Evolutionary conservation across 768 basidiomycete genomes (phyloP), one percentile per base, ranked within the genome.

Genomic region (Mrakia gelida): DNA sequence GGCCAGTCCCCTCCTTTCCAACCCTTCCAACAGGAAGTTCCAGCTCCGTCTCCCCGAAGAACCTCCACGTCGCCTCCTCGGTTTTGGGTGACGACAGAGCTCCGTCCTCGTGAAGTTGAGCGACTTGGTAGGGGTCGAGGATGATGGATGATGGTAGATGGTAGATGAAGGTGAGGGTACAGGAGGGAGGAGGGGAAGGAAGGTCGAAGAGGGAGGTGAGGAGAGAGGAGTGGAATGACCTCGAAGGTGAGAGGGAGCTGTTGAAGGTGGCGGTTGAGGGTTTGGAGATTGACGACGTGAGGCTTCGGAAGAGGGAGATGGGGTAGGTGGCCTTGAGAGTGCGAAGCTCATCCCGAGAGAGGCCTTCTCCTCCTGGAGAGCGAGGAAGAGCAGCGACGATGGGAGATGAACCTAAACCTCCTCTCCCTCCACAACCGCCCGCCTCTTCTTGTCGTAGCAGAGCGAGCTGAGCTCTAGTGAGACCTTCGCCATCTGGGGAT

Each of bases 121-220:
- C 41, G 73, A 73, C 26, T 34, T 73, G 73, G 56, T 59, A 73
- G 6, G 73, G 73, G 41, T 73, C 73, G 56, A 73, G 73, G 21
- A 73, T 73, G 30, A 73, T 32, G 18, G 49, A 52, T 10, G 54
- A 30, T 4, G 73, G 73, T 3, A 73, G 0, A 21, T 73, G 73
- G 41, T 73, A 73, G 6, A 73, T 34, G 26, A 73, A 38, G 32
- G 61, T 56, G 38, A 73, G 32, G 5, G 30, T 32, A 38, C 73
- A 73, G 16, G 30, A 30, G 6, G 38, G 73, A 41, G 10, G 32
- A 30, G 52, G 71, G 18, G 43, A 18, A 34, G n/a, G 18, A 21
- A n/a, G 61, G 49, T 52, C 49, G 49, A 56, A 56, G 73, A 73
- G 52, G 21, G 73, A 34, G 73, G 73, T 73, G 73, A 54, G 9